These are phyloP conservation scores for Microbotryum scabiosae DNA, from an alignment of 1,284 basidiomycete genomes.

Conservation along the genomic window DNA sequence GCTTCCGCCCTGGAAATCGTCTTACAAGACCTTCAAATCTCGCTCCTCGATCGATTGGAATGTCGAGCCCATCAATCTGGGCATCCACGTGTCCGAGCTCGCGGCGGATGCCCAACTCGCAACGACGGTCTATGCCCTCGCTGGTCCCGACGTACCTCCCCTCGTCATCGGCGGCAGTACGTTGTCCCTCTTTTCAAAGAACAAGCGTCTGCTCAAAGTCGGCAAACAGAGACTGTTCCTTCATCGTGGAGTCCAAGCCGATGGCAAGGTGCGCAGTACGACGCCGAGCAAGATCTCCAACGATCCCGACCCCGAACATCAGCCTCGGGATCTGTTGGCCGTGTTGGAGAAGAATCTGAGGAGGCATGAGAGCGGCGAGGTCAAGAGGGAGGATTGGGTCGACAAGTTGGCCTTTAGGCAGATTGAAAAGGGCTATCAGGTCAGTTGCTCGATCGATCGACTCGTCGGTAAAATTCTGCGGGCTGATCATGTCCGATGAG, in stretches of 20 bases:
- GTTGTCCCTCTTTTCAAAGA: slow-evolving; percentile 75
- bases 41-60: slow-evolving; percentile 73
- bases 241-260: slow-evolving; percentile 74
- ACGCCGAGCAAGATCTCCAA: slow-evolving; percentile 77
- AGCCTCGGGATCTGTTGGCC: slow-evolving; percentile 97
- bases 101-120: slow-evolving; percentile 74
- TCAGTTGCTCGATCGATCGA: no score
- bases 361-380: slow-evolving; percentile 87
- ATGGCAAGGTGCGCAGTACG: slow-evolving; percentile 66
- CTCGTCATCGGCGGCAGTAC: slow-evolving; percentile 79
- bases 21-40: slow-evolving; percentile 83
- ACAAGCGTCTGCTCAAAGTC: slow-evolving; percentile 74
- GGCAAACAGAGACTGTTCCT: slow-evolving; percentile 83
- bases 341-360: slow-evolving; percentile 92
- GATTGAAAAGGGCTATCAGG: slow-evolving; percentile 76
- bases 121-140: slow-evolving; percentile 92
- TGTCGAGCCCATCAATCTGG: slow-evolving; percentile 73
- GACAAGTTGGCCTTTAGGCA: slow-evolving; percentile 86
- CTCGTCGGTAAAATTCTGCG: no score
- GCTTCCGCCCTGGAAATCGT: slow-evolving; percentile 79
- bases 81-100: slow-evolving; percentile 86
- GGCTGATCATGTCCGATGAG: no score
- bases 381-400: slow-evolving; percentile 92
- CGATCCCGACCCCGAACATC: slow-evolving; percentile 36
- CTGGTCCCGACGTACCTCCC: slow-evolving; percentile 51